These are phyloP conservation scores for Crataegus laevigata DNA, from an alignment of 306 rosid genomes.

Conservation along the genomic window DNA sequence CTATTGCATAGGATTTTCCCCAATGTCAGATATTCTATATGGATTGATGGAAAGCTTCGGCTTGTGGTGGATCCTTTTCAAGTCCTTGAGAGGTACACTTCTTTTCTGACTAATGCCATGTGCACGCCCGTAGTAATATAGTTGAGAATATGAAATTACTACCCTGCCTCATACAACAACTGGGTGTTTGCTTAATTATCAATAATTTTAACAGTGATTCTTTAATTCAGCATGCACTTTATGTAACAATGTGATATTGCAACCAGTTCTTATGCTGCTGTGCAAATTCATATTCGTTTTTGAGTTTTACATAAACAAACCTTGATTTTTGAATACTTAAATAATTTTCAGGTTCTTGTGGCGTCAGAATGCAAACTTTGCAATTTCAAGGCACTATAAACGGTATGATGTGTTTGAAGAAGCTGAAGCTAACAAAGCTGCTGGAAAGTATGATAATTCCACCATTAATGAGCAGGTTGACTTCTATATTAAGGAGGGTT, in stretches of 20 bases:
- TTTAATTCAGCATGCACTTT: neutral
- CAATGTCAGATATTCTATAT: conserved; percentile 71
- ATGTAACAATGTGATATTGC: neutral
- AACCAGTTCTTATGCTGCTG: neutral
- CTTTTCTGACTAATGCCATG: conserved; percentile 3
- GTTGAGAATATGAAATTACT: neutral
- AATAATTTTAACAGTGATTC: neutral
- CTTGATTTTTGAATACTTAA: neutral
- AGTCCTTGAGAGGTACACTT: conserved; percentile 72
- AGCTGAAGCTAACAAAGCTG: conserved; percentile 94
- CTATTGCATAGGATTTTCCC: conserved; percentile 95
- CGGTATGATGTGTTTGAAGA: conserved; percentile 90
- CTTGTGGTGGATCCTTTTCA: conserved; percentile 82
- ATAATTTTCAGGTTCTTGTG: conserved; percentile 71
- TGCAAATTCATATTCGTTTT: neutral
- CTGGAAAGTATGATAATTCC: conserved; percentile 81
- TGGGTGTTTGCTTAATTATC: neutral
- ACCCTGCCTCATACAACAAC: neutral
- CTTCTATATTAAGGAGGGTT: conserved; percentile 71
- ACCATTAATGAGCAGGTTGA: conserved; percentile 77
- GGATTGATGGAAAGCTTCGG: conserved; percentile 96
- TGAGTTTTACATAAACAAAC: neutral
- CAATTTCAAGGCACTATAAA: conserved; percentile 88
- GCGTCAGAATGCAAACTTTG: conserved; percentile 85
- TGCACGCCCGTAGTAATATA: neutral